Evolutionary conservation across 2,329 filamentous ascomycete genomes (phyloP), one percentile per base, ranked within the genome.

Genomic region (Fusarium algeriense): DNA sequence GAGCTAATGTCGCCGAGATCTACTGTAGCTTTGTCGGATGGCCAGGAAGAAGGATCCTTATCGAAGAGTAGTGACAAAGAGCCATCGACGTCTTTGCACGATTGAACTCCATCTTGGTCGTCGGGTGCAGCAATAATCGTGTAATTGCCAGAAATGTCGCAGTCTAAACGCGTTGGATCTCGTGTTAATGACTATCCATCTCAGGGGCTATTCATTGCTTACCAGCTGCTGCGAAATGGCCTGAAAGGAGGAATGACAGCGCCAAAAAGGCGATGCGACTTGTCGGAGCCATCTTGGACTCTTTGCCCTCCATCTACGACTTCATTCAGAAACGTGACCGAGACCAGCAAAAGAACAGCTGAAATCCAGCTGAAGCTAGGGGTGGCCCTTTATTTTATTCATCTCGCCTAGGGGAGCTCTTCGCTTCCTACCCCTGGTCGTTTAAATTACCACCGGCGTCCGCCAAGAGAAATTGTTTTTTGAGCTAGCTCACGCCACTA

Each of bases 61-160:
- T 75, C 68, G 58, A 78, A 69, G 9, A 77, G 71, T 20, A 78
- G 68, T 12, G 76, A 77, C 35, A 78, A 45, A 14, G 76, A 76
- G 30, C 76, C 76, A 48, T 78, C 74, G 44, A 78, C 70, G 13
- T 70, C 66, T 52, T 53, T 70, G 50, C 76, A 78, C 5, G 73
- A 72, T 32, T 73, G 71, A 45, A 78, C 69, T 58, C 57, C 46
- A 17, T 73, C 60, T 53, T 50, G 50, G 13, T 62, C 71, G 37
- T 71, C 60, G 49, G 76, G 76, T 17, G 65, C 50, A 28, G 73
- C 61, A 64, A 78, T 76, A 52, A 72, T 74, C 3, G 75, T 77
- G 61, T 77, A 75, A 62, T 77, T 77, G 46, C 69, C 67, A 30
- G 74, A 73, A 57, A 75, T 57, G 44, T 77, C 61, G 61, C 75